Evolutionary conservation across 371 early-diverging fungal species (phyloP), one percentile per base, ranked within the genome.

Genomic region (Spiromyces aspiralis): DNA sequence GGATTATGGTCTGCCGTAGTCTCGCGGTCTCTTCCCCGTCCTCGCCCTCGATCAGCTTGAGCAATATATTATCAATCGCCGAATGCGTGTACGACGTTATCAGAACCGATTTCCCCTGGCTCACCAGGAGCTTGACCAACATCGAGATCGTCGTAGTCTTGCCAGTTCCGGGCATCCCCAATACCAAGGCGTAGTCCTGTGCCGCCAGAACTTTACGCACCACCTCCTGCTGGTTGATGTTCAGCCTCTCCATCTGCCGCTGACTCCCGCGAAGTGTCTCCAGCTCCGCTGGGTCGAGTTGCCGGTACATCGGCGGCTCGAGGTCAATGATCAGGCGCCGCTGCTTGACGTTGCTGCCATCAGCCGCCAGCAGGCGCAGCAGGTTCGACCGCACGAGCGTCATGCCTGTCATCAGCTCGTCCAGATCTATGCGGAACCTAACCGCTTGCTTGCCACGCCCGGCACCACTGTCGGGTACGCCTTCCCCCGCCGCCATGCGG

Each of bases 151-250:
- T 86, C 1, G 86, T 90, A 0, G 92, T 94, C 64, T 99, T 99
- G 23, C 99, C 99, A 0, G 99, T 96, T 1, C 99, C 99, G 0
- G 99, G 99, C 96, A 98, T 96, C 20, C 99, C 99, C 27, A 97
- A 72, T 22, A 99, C 84, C 45, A 99, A 66, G 4, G 84, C 75
- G 62, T 95, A 99, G 56, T 97, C 94, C 35, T 79, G 55, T 0
- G 88, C 87, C 54, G 74, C 61, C 28, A 74, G 54, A 19, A 59
- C 68, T n/a, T 58, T 54, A 21, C 55, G 59, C 28, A 68, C 25
- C n/a, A 56, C 53, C 19, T 43, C 26, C 4, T 44, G 53, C 48
- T 66, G 57, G 16, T 60, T 65, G 2, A 24, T 27, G 20, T 72
- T 61, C n/a, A 72, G 60, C 24, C 21, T 22, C 44, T 44, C 43